Conservation (phyloP, 108 stramenopile species). For the Conticribra weissflogii region DNA sequence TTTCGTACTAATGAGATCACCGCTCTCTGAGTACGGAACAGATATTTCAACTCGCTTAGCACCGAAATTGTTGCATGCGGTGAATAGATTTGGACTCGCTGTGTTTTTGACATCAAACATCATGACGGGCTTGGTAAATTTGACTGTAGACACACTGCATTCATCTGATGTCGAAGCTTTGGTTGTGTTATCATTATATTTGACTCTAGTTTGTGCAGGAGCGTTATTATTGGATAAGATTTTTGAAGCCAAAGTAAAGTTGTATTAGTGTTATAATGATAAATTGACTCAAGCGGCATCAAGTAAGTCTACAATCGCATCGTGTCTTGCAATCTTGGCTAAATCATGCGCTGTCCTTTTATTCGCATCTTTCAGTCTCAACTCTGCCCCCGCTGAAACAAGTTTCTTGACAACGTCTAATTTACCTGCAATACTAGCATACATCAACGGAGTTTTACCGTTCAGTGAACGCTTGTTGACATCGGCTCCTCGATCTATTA, state of each 20-base stretch:
- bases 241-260: too few relatives aligned
- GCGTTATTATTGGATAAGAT: constrained; percentile 39
- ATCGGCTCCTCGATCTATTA: constrained; percentile 45
- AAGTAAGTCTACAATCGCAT: constrained; percentile 15
- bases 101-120: constrained; percentile 91
- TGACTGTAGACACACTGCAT: constrained; percentile 80
- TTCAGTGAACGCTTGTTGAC: constrained; percentile 15
- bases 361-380: background rate
- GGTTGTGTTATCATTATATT: constrained; percentile 60
- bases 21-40: background rate
- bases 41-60: constrained; percentile 10
- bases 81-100: constrained; percentile 82
- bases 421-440: constrained; percentile 36
- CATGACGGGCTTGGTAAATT: constrained; percentile 86
- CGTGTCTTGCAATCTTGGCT: constrained; percentile 2
- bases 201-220: constrained; percentile 53
- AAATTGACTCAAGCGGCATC: background rate
- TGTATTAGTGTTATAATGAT: too few relatives aligned
- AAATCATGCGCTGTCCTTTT: constrained; percentile 13
- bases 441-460: constrained; percentile 34
- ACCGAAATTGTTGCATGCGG: constrained; percentile 54
- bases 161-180: constrained; percentile 57
- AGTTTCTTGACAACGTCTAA: constrained; percentile 32
- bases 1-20: constrained; percentile 18
- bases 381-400: constrained; percentile 18